phyloP scores from a whole-genome alignment of 2,329 filamentous ascomycete genomes.

The Penicillium sp. region DNA sequence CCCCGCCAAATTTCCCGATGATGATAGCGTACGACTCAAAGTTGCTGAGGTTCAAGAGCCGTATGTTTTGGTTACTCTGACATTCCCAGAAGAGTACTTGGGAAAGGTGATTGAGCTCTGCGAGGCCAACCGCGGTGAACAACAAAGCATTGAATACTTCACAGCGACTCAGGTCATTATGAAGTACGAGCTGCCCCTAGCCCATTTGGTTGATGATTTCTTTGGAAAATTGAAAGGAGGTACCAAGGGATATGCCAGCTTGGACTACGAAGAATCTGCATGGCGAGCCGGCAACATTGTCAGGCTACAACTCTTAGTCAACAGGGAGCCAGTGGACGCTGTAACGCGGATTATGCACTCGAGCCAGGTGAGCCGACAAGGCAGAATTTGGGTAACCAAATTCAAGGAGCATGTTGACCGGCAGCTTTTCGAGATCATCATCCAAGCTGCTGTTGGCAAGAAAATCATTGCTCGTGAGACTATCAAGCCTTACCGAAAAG shows the following conservation, averaged over 20 bases:
- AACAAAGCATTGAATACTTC: constrained; percentile 87
- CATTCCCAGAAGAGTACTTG: constrained; percentile 88
- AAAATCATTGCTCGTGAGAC: constrained; percentile 88
- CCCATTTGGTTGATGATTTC: constrained; percentile 91
- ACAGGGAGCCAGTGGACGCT: constrained; percentile 89
- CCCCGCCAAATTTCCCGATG: constrained; percentile 83
- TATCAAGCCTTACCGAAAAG: constrained; percentile 94
- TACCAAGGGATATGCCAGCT: constrained; percentile 91
- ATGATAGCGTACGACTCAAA: constrained; percentile 56
- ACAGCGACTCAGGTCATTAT: constrained; percentile 89
- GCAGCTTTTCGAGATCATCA: constrained; percentile 96
- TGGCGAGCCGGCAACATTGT: constrained; percentile 78
- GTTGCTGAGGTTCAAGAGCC: constrained; percentile 67
- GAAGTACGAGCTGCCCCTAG: constrained; percentile 84
- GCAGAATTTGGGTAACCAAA: constrained; percentile 84
- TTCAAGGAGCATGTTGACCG: constrained; percentile 96
- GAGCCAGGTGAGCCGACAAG: constrained; percentile 77
- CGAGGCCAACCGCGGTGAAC: constrained; percentile 82
- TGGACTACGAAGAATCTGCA: constrained; percentile 95
- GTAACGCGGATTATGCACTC: constrained; percentile 86
- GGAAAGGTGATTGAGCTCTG: constrained; percentile 94
- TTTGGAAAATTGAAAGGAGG: constrained; percentile 94
- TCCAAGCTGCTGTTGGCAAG: constrained; percentile 83
- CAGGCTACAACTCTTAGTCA: constrained; percentile 90
- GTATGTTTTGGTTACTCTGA: constrained; percentile 80